Percentiles rank a stretch among this genome's conserved stretches.
phyloP scores from a whole-genome alignment of 163 green algal genomes.

The Trebouxiophyceae sp. region DNA sequence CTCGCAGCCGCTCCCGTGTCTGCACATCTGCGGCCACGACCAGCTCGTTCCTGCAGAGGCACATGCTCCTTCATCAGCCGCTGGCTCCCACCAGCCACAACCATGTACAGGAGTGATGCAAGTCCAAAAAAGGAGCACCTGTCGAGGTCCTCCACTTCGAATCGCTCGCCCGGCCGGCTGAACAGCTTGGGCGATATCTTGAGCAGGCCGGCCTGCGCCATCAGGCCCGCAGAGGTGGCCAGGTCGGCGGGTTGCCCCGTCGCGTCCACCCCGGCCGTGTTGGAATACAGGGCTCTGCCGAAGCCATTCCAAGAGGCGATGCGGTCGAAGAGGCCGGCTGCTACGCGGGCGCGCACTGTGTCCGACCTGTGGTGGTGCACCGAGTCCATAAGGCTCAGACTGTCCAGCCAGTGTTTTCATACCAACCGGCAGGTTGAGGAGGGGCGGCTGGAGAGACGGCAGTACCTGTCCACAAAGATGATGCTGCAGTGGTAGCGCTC shows the following conservation, averaged over 20 bases:
- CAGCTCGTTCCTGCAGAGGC: slow-evolving; percentile 6
- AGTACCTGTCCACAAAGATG: too few species aligned
- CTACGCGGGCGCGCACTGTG: too few species aligned
- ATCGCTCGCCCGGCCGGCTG: background rate
- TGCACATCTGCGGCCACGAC: background rate
- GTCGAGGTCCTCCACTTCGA: slow-evolving; percentile 13
- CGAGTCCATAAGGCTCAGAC: too few species aligned
- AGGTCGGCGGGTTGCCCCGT: background rate
- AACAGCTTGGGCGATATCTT: slow-evolving; percentile 10
- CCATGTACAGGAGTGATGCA: slow-evolving; percentile 1
- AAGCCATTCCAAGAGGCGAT: slow-evolving; percentile 27
- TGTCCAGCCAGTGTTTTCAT: too few species aligned
- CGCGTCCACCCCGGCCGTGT: background rate
- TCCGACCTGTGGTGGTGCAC: too few species aligned
- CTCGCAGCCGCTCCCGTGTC: background rate
- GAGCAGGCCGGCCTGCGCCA: slow-evolving; percentile 4
- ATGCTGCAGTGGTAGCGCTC: too few species aligned
- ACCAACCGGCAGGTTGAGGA: too few species aligned
- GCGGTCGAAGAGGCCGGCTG: slow-evolving; percentile 29
- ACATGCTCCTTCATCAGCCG: background rate
- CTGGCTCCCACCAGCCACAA: background rate
- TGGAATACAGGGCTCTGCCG: slow-evolving; percentile 4
- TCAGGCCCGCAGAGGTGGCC: slow-evolving; percentile 3
- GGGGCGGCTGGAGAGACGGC: too few species aligned
- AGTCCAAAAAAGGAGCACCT: slow-evolving; percentile 4